phyloP scores from a whole-genome alignment of 495 filamentous ascomycete species.

The Lasiosphaeria hispida region DNA sequence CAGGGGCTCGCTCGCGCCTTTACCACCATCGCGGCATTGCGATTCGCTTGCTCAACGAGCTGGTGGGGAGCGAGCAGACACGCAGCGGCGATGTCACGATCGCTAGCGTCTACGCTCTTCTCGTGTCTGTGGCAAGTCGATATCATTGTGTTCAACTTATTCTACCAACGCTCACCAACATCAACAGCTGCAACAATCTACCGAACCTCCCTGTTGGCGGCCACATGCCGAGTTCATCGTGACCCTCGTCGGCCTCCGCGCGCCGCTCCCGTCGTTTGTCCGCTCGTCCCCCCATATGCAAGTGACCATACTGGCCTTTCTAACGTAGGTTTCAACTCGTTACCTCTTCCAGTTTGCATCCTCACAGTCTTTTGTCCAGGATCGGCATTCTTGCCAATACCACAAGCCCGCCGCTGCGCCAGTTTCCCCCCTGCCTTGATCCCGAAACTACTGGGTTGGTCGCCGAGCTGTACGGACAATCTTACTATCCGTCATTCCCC shows the following conservation, averaged over 20 bases:
- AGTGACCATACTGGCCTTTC: slow-evolving; percentile 24
- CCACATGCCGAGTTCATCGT: slow-evolving; percentile 34
- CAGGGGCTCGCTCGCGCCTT: slow-evolving; percentile 10
- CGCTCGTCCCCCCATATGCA: slow-evolving; percentile 10
- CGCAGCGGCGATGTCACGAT: slow-evolving; percentile 18
- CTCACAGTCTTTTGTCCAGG: slow-evolving; percentile 13
- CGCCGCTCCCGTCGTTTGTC: slow-evolving; percentile 17
- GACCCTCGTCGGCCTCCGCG: slow-evolving; percentile 27
- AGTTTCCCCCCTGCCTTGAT: slow-evolving; percentile 15
- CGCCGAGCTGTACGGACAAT: slow-evolving; percentile 15
- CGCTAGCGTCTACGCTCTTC: slow-evolving; percentile 21
- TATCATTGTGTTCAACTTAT: background rate
- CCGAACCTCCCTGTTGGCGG: slow-evolving; percentile 29
- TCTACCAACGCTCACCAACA: background rate
- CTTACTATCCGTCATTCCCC: slow-evolving; percentile 21
- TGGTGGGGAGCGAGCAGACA: slow-evolving; percentile 18
- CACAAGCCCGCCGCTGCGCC: slow-evolving; percentile 29
- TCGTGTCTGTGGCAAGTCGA: slow-evolving; percentile 24
- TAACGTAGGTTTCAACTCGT: slow-evolving; percentile 22
- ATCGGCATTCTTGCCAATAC: slow-evolving; percentile 31
- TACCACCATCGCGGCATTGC: slow-evolving; percentile 24
- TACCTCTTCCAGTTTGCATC: background rate
- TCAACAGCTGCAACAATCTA: slow-evolving; percentile 32
- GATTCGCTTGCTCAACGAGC: slow-evolving; percentile 23
- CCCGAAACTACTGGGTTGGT: slow-evolving; percentile 19